These are phyloP conservation scores for Candida maltosa DNA, from an alignment of 805 yeast species.

Conservation along the genomic window DNA sequence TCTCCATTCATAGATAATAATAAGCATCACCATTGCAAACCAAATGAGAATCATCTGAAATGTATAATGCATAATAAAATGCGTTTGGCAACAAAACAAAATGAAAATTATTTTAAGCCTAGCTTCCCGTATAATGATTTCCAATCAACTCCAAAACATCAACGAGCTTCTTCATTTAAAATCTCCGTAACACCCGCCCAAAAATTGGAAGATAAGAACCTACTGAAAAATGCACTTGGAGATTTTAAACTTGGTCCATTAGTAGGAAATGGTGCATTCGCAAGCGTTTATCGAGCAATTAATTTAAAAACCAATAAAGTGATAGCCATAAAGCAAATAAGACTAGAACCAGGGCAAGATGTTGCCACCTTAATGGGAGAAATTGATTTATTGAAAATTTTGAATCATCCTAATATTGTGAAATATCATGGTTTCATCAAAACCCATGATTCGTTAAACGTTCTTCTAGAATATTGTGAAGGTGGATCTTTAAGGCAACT, in stretches of 20 bases:
- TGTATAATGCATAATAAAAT: background rate
- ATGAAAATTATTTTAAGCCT: too few species aligned
- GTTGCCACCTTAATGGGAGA: conserved; percentile 56
- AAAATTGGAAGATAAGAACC: conserved; percentile 41
- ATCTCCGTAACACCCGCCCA: conserved; percentile 52
- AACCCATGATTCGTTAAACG: conserved; percentile 48
- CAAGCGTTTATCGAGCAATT: conserved; percentile 75
- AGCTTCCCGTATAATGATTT: background rate
- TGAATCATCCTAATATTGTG: conserved; percentile 65
- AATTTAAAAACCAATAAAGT: conserved; percentile 62
- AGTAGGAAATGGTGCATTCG: conserved; percentile 90
- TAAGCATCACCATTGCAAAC: background rate
- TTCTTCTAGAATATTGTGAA: conserved; percentile 59
- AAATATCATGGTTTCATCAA: conserved; percentile 67
- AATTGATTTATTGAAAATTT: conserved; percentile 60
- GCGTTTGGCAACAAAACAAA: background rate
- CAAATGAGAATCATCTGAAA: background rate
- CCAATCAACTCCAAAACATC: conserved; percentile 16
- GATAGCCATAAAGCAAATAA: conserved; percentile 78
- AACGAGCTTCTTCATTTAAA: conserved; percentile 30
- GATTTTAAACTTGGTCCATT: conserved; percentile 55
- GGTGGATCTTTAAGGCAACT: conserved; percentile 64
- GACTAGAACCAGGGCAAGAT: conserved; percentile 49
- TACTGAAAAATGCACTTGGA: conserved; percentile 40
- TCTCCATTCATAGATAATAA: conserved; percentile 8